Base-by-base conservation (phyloP, 2,329 filamentous ascomycete species). In the Aspergillus quadrilineatus region DNA sequence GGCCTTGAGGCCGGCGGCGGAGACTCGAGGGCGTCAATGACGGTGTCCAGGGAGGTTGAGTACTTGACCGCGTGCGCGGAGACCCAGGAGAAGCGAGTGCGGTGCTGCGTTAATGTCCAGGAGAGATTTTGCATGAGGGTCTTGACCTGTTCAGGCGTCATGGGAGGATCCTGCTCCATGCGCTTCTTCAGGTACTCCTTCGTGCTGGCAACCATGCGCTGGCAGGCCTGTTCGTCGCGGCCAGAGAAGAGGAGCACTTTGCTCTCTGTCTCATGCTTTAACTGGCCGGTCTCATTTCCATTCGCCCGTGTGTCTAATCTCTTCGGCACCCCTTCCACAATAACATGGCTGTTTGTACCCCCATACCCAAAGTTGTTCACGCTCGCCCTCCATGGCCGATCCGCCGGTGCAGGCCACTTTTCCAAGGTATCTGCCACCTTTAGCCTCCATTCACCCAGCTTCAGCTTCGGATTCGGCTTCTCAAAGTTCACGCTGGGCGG, bases 151-250 rank as follows among this genome's bases (percentile, higher is more conserved):
- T 8, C 5, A 9, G 39, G 8, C 2, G 39, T 17, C 9, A 17
- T 42, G n/a, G 6, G 7, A 7, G 1, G 15, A 8, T 42, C 39
- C 32, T 8, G 22, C 28, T 14, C 2, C 5, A 0, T 46, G 28
- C 7, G 22, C 12, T 32, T 45, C 22, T 22, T 28, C 26, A 10
- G 7, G 2, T 26, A 79, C 69, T 2, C 75, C 81, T 0, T 79
- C 68, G 36, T 14, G 5, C 44, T 55, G 28, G 2, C 62, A 17
- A 42, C 39, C 39, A 42, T 42, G 4, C 17, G 39, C 39, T 26
- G 39, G 39, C 39, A 42, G 4, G n/a, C 39, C 9, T 17, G 39
- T 42, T 42, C 39, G n/a, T 42, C 39, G 39, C 39, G 39, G n/a
- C n/a, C 39, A 42, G n/a, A 17, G n/a, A 43, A 28, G 41, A 28